These are phyloP conservation scores for Scedosporium dehoogii DNA, from an alignment of 2,329 filamentous ascomycete genomes.

Conservation along the genomic window DNA sequence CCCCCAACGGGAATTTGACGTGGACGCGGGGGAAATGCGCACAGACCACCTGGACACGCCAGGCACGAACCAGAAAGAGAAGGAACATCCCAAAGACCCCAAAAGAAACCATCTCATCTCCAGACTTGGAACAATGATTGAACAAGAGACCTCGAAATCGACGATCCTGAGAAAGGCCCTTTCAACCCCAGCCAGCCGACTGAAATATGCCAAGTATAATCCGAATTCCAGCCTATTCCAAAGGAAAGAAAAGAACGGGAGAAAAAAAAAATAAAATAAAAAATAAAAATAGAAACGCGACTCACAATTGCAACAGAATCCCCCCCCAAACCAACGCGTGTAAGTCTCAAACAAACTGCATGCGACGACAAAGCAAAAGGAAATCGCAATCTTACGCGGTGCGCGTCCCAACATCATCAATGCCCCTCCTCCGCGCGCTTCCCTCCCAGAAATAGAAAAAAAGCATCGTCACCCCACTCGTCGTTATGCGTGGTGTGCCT, in stretches of 20 bases:
- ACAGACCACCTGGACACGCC: background rate
- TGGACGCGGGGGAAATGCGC: background rate
- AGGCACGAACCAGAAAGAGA: background rate
- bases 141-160: background rate
- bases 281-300: constrained; percentile 1
- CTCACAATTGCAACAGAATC: background rate
- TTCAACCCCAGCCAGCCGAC: too few species aligned
- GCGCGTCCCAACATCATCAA: background rate
- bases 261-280: background rate
- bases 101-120: background rate
- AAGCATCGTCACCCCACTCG: too few species aligned
- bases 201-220: too few species aligned
- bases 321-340: background rate
- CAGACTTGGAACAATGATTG: too few species aligned
- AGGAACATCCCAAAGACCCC: background rate
- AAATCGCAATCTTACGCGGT: background rate
- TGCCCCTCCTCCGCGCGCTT: background rate
- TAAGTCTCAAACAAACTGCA: background rate
- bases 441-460: background rate
- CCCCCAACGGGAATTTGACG: background rate
- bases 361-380: background rate
- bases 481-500: too few species aligned
- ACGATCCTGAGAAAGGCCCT: background rate
- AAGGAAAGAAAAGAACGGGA: background rate
- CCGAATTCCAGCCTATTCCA: background rate